Base-by-base conservation (phyloP, 1,139 yeast species). In the Blastobotrys persicus region DNA sequence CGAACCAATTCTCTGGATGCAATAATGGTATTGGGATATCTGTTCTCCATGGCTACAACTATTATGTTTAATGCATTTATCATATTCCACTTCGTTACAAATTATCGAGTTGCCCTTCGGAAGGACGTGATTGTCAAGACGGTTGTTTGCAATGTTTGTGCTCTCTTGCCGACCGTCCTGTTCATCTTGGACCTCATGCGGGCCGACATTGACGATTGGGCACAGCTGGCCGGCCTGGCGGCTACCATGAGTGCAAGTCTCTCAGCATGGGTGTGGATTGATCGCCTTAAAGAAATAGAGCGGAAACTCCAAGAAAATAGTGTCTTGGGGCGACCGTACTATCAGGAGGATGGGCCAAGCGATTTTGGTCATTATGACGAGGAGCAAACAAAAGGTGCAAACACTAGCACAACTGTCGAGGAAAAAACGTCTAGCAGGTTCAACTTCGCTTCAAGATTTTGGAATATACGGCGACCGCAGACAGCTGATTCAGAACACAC, bases 241-340 rank as follows among this genome's bases (percentile, higher is more conserved):
- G 58, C 65, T 9, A 45, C 60, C n/a, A 58, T 64, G 49, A 56
- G 63, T 16, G 68, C 70, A 6, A 59, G 61, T 32, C 85, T 86
- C 4, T 75, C 85, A 14, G 88, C 88, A 0, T 88, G 95, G 95
- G 94, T 85, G 66, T 88, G 95, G 95, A 79, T 88, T 54, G 88
- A 86, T 61, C 75, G 87, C 54, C 77, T 84, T 47, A 78, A 78
- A 52, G 69, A 76, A 12, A 13, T 44, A 12, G 47, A 48, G 19
- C 31, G 19, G 7, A 19, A 37, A 12, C 23, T 33, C 11, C 50
- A n/a, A 9, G 44, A 46, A 13, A 35, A 26, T 17, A 33, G 44
- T 9, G 46, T 50, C 16, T 37, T 50, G 4, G 53, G 53, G 2
- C 12, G 42, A 17, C 46, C 46, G 34, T 34, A 44, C 34, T 44